phyloP scores from a whole-genome alignment of 345 rosid species.

The Pistacia vera region DNA sequence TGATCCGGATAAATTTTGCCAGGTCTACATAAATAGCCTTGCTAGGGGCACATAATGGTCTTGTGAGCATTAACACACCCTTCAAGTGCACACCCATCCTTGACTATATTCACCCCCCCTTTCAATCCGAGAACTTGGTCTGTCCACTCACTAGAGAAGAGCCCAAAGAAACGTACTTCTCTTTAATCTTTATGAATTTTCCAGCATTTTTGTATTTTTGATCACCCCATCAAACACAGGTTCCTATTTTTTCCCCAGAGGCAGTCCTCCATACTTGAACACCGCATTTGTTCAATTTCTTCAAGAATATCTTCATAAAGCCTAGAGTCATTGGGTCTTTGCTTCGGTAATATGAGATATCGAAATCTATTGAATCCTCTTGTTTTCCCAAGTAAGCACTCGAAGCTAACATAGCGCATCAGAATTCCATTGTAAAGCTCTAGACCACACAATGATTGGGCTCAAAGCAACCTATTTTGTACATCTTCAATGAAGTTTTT shows the following conservation, averaged over 20 bases:
- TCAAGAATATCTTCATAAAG: conserved; percentile 65
- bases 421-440: conserved; percentile 73
- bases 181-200: conserved; percentile 52
- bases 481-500: conserved; percentile 65
- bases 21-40: conserved; percentile 64
- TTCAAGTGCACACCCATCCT: conserved; percentile 74
- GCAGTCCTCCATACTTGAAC: conserved; percentile 68
- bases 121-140: conserved; percentile 62
- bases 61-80: conserved; percentile 67
- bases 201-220: conserved; percentile 45
- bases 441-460: conserved; percentile 52
- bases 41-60: conserved; percentile 72
- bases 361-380: conserved; percentile 74
- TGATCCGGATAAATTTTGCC: conserved; percentile 59
- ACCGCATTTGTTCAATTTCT: conserved; percentile 80
- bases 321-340: conserved; percentile 59
- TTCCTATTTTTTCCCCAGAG: conserved; percentile 93
- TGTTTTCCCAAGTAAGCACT: conserved; percentile 73
- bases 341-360: conserved; percentile 70
- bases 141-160: conserved; percentile 83
- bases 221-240: conserved; percentile 57
- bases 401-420: conserved; percentile 79
- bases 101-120: conserved; percentile 33
- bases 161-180: conserved; percentile 62
- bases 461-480: conserved; percentile 47